These are phyloP conservation scores for Cunninghamia lanceolata DNA, from an alignment of 75 land plant genomes.

Conservation along the genomic window DNA sequence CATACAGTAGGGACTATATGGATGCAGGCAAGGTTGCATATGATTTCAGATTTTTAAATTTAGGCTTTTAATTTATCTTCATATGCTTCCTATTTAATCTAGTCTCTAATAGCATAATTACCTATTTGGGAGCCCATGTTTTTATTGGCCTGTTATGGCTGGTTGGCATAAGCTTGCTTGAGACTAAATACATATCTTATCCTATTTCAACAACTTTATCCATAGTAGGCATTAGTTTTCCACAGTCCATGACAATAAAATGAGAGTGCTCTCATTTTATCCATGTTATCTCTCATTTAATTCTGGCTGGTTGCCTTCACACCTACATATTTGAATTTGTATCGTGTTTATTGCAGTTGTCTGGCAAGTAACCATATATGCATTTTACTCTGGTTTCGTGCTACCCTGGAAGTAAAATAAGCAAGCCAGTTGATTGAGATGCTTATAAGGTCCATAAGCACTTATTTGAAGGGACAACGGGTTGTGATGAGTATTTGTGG, in stretches of 20 bases:
- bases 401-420: no score
- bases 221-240: no score
- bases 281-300: not conserved
- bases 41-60: not conserved
- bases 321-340: no score
- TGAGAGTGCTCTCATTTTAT: no score
- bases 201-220: not conserved
- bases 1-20: not conserved
- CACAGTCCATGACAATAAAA: no score
- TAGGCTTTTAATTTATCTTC: not conserved
- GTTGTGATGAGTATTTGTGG: not conserved
- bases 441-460: not conserved
- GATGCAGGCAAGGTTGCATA: not conserved
- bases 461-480: not conserved
- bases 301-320: not conserved
- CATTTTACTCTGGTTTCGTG: no score
- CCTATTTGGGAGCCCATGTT: not conserved
- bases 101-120: not conserved
- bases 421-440: not conserved
- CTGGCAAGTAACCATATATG: not conserved
- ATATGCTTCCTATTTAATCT: not conserved
- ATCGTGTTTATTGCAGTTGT: no score
- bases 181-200: not conserved
- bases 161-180: not conserved
- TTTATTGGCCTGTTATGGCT: not conserved